These are phyloP conservation scores for Mycena sanguinolenta DNA, from an alignment of 768 basidiomycete species.

Conservation along the genomic window DNA sequence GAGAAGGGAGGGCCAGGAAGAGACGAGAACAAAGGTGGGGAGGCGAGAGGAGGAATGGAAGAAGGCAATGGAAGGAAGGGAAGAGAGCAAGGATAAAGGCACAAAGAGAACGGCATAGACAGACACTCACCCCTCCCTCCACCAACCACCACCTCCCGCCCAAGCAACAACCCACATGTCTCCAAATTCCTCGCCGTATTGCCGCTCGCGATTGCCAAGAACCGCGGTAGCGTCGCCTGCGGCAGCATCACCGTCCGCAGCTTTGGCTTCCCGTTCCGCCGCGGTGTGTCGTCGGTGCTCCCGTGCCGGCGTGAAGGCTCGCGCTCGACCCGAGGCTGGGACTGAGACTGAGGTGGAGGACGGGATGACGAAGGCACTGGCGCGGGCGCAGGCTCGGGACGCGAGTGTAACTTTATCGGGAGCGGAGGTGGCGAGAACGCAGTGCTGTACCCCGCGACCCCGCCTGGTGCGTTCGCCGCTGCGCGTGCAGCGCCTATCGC, in stretches of 20 bases:
- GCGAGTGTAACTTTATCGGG: too few relatives aligned
- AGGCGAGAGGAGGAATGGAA: too few relatives aligned
- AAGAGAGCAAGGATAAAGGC: background rate
- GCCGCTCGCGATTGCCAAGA: conserved; percentile 80
- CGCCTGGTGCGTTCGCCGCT: background rate
- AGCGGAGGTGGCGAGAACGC: conserved; percentile 8
- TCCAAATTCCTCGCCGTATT: conserved; percentile 87
- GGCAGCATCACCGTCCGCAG: conserved; percentile 60
- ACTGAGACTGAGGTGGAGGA: background rate
- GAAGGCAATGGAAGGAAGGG: background rate
- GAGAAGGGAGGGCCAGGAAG: background rate
- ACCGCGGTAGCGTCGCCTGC: conserved; percentile 77
- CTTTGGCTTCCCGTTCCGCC: conserved; percentile 3
- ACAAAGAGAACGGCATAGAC: background rate
- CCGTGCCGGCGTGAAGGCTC: too few relatives aligned
- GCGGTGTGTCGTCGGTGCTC: background rate
- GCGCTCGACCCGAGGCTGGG: too few relatives aligned
- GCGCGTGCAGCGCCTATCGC: conserved; percentile 17
- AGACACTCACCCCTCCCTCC: background rate
- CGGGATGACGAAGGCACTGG: too few relatives aligned
- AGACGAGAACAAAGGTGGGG: background rate
- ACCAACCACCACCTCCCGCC: conserved; percentile 62
- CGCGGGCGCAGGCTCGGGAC: too few relatives aligned
- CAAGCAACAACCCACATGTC: conserved; percentile 89
- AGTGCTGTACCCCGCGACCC: background rate